A percentile compares a stretch with the other conserved stretches of the same genome.
These are phyloP conservation scores for Cenchrus americanus DNA, from an alignment of 176 grass and related monocot species.

Conservation along the genomic window DNA sequence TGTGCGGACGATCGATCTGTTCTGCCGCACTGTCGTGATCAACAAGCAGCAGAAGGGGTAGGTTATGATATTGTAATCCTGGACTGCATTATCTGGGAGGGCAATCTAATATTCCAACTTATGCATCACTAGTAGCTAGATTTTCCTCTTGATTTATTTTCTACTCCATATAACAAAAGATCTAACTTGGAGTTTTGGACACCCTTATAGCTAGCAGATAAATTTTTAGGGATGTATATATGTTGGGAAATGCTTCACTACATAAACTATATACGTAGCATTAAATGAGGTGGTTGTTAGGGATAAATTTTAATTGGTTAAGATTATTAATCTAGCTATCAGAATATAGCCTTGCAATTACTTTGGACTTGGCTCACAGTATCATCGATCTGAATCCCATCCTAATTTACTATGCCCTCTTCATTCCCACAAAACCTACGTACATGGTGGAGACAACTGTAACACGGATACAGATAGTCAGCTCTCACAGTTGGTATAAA, in stretches of 20 bases:
- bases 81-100: no score
- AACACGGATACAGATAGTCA: background rate
- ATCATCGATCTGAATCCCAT: background rate
- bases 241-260: no score
- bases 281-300: background rate
- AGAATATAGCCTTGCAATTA: background rate
- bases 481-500: background rate
- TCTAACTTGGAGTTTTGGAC: no score
- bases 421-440: background rate
- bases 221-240: no score
- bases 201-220: no score
- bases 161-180: background rate
- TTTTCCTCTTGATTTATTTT: background rate
- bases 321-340: background rate
- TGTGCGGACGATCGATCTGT: no score
- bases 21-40: no score
- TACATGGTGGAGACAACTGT: background rate
- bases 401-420: background rate
- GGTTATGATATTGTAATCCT: no score
- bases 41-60: no score
- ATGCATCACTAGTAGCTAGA: background rate
- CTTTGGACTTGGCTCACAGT: background rate
- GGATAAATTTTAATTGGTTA: background rate
- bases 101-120: no score
- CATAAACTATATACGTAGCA: background rate